Base-by-base conservation (phyloP, 495 filamentous ascomycete genomes). In the Neurospora sp. region DNA sequence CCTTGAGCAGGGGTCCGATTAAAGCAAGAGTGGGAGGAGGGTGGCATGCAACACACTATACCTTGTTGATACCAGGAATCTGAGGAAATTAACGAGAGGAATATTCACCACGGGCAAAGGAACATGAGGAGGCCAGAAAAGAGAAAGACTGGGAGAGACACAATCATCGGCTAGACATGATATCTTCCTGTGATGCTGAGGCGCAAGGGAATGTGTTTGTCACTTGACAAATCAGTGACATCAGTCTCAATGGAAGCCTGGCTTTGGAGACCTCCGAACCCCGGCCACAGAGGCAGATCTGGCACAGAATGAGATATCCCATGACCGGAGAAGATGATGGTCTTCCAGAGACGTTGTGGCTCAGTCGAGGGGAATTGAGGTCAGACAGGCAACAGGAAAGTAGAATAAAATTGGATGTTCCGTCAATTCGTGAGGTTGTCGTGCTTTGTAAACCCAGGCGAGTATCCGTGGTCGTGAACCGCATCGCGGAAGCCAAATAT, bases 21-120 rank as follows among this genome's bases (percentile, higher is more conserved):
- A 72, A 79, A 40, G 75, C 76, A 72, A 76, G 74, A 69, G 73
- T 75, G 76, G 76, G 75, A 75, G 45, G 6, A 38, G 31, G 42
- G 17, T 45, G 42, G 42, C 53, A 71, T 20, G 31, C 44, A 45
- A 65, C 31, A 35, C 35, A 8, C 12, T 65, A 27, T 65, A 65
- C 14, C 53, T 65, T 7, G 7, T 16, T 65, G 53, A 17, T 65
- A 8, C 27, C 12, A 31, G 27, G 12, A 65, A 65, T 59, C 17
- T n/a, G 42, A 20, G 20, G 14, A 14, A 14, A 27, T 10, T 59
- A 10, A 59, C 10, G 20, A 14, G 14, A 16, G n/a, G 17, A 12
- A 12, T 17, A 20, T 69, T 12, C 68, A 35, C n/a, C 22, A 41
- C 38, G 16, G 69, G 20, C 38, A 41, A 20, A 70, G 3, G 35